Evolutionary conservation across 371 early-diverging fungal species (phyloP).

Genomic region (Vairimorpha ceranae): DNA sequence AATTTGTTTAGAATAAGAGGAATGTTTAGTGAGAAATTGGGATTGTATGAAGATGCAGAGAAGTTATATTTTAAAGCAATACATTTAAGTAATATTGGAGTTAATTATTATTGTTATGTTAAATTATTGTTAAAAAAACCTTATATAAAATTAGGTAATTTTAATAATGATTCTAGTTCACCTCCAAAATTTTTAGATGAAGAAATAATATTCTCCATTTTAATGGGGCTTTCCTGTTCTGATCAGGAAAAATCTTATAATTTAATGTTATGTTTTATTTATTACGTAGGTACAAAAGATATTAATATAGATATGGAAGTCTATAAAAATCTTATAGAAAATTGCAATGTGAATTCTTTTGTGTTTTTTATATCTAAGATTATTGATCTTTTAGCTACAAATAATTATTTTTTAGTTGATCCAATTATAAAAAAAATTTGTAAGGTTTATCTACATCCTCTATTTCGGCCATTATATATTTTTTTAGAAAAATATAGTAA

Average conservation of each 20-base stretch:
- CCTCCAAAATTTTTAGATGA: slow-evolving; percentile 3
- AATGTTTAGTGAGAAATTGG: slow-evolving; percentile 42
- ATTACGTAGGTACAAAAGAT: slow-evolving; percentile 25
- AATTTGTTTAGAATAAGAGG: slow-evolving; percentile 49
- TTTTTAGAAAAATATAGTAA: background rate
- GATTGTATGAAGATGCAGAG: slow-evolving; percentile 41
- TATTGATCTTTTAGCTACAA: slow-evolving; percentile 25
- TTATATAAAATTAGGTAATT: too few species aligned
- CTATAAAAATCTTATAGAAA: slow-evolving; percentile 32
- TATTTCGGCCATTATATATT: background rate
- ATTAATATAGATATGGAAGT: slow-evolving; percentile 19
- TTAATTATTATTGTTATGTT: slow-evolving; percentile 53
- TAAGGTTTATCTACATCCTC: slow-evolving; percentile 8
- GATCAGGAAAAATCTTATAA: slow-evolving; percentile 32
- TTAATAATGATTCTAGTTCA: background rate
- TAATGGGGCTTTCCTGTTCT: slow-evolving; percentile 41
- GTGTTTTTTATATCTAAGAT: slow-evolving; percentile 54
- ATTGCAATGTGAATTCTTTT: slow-evolving; percentile 44
- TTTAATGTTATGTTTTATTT: slow-evolving; percentile 32
- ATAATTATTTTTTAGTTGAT: background rate
- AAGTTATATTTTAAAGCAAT: slow-evolving; percentile 53
- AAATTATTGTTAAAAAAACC: slow-evolving; percentile 24
- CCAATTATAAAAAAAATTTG: slow-evolving; percentile 6
- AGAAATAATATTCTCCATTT: slow-evolving; percentile 44
- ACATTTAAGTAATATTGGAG: slow-evolving; percentile 46